Conservation (phyloP, 1,284 basidiomycete genomes). For the Sutorius eximius region DNA sequence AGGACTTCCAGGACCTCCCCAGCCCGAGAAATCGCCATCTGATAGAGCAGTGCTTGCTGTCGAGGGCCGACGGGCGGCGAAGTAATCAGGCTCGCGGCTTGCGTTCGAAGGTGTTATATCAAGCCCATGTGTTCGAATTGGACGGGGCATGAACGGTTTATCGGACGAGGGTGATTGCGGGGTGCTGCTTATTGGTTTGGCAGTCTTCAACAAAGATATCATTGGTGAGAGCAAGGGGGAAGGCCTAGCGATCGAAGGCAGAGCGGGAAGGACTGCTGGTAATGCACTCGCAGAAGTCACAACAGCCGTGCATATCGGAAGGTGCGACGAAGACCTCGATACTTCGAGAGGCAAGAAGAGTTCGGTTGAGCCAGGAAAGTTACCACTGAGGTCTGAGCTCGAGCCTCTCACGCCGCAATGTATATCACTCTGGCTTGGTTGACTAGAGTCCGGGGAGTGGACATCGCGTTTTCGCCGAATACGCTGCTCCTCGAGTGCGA, state of each 20-base stretch:
- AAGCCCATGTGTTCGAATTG: constrained; percentile 32
- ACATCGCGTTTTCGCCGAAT: constrained; percentile 40
- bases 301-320: constrained; percentile 21
- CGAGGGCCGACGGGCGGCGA: constrained; percentile 48
- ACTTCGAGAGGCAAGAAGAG: constrained; percentile 35
- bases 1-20: constrained; percentile 44
- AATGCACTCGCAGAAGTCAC: constrained; percentile 34
- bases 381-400: constrained; percentile 33
- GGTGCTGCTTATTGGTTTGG: constrained; percentile 33
- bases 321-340: constrained; percentile 16
- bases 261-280: constrained; percentile 60
- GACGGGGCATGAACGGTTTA: constrained; percentile 35
- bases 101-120: constrained; percentile 24
- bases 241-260: constrained; percentile 42
- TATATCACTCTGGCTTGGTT: constrained; percentile 13
- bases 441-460: constrained; percentile 19
- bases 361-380: constrained; percentile 22
- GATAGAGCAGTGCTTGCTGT: constrained; percentile 38
- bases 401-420: constrained; percentile 31
- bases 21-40: constrained; percentile 54
- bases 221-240: constrained; percentile 58
- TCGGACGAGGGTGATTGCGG: constrained; percentile 38
- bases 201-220: constrained; percentile 51
- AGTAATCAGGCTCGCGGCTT: constrained; percentile 50
- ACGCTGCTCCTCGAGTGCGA: constrained; percentile 65